Evolutionary conservation across 139 green algal genomes (phyloP).

Genomic region (Pedinophyceae sp.): DNA sequence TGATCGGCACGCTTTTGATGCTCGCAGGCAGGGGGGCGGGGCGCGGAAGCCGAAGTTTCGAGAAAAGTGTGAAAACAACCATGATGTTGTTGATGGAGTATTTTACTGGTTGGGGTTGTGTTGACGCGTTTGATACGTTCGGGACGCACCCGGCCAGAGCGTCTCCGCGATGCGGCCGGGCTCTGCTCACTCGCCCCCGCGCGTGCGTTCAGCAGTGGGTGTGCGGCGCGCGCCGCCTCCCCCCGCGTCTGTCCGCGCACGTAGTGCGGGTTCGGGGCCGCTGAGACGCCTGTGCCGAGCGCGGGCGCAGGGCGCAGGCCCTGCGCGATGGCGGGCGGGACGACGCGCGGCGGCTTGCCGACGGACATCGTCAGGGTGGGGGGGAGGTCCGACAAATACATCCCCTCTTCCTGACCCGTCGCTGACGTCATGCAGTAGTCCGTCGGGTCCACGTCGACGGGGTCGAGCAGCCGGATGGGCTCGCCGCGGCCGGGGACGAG

Average conservation of each 20-base stretch:
- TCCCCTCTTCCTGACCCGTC: no score
- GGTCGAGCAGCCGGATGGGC: no score
- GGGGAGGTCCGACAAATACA: slow-evolving; percentile 39
- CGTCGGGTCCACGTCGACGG: no score
- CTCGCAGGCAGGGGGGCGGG: no score
- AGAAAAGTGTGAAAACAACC: no score
- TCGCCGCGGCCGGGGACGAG: no score
- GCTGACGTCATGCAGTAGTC: no score
- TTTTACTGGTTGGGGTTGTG: not conserved
- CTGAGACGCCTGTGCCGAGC: not conserved
- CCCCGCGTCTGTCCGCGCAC: slow-evolving; percentile 20
- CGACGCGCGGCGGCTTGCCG: slow-evolving; percentile 36
- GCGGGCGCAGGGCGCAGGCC: not conserved
- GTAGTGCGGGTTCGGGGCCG: slow-evolving; percentile 48
- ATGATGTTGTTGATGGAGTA: no score
- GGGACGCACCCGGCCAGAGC: not conserved
- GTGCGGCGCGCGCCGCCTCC: slow-evolving; percentile 16
- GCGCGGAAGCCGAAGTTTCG: no score
- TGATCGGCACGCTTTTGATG: no score
- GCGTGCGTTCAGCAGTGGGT: slow-evolving; percentile 33
- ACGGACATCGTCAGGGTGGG: slow-evolving; percentile 18
- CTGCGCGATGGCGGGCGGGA: slow-evolving; percentile 9
- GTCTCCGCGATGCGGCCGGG: not conserved
- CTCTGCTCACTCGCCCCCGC: slow-evolving; percentile 11
- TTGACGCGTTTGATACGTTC: slow-evolving; percentile 1